Evolutionary conservation across 345 rosid genomes (phyloP), one percentile per base, ranked within the genome.

Genomic region (Moricandia arvensis): DNA sequence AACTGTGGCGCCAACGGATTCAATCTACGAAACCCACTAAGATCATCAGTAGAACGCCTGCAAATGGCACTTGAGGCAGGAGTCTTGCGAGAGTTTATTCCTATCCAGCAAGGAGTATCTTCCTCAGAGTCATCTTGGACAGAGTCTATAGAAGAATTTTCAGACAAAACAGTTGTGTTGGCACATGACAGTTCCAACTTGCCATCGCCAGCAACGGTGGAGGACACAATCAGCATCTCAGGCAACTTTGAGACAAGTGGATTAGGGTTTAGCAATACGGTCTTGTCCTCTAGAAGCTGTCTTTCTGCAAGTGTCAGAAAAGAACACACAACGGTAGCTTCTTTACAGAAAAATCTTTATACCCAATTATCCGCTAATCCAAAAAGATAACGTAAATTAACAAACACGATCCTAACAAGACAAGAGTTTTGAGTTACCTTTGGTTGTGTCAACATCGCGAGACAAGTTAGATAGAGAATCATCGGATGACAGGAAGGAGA

Each of bases 61-160:
- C 57, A 63, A 49, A 27, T 63, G 13, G 72, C 10, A 72, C 66
- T 69, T 31, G 58, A 70, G 41, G 31, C 73, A 0, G 68, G 15
- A 59, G 51, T 51, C 33, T 66, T 75, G 47, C 58, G 33, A 64
- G 54, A 62, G 38, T 24, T 67, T 16, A 62, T 81, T 73, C 95
- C 90, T 78, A 58, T 81, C 92, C 90, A 90, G 76, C 92, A 87
- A 51, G 95, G 90, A 66, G 89, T 81, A 80, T 89, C 95, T 66
- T 85, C 78, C 63, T 87, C 93, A 59, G 83, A 78, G 24, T 21
- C 24, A 21, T 21, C 24, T 21, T 21, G n/a, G 24, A 21, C 24
- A 21, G 24, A 21, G 3, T 18, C 45, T 30, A 30, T 26, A 35
- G 66, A 74, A 34, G 81, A 67, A 57, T 62, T 60, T 59, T 75